Conservation (phyloP, 2,329 filamentous ascomycete genomes). For the Metarhizium guizhouense region DNA sequence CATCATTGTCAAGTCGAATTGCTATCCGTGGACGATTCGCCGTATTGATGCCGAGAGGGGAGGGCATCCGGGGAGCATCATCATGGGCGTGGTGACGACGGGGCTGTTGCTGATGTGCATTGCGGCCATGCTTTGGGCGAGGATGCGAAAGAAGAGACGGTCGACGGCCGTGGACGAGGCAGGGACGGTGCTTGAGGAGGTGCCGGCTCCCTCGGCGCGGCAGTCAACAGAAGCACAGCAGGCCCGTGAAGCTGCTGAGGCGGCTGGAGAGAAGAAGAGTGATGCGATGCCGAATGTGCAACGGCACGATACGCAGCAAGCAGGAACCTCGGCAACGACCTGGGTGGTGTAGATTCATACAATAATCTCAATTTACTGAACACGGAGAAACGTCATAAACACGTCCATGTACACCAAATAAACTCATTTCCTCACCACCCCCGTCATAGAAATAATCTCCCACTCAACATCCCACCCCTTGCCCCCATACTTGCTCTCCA, state of each 20-base stretch:
- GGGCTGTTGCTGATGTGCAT: slow-evolving; percentile 7
- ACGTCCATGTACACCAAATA: no score
- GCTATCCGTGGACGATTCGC: slow-evolving; percentile 24
- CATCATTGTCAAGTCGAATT: slow-evolving; percentile 22
- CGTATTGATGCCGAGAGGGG: slow-evolving; percentile 15
- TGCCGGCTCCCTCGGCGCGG: background rate
- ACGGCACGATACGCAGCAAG: background rate
- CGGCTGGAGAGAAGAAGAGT: background rate
- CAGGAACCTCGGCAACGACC: background rate
- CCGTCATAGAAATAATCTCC: no score
- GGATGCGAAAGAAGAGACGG: slow-evolving; percentile 3
- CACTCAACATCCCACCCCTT: no score
- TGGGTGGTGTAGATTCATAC: background rate
- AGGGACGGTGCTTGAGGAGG: background rate
- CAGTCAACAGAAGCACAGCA: background rate
- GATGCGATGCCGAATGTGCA: background rate
- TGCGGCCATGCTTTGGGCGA: slow-evolving; percentile 7
- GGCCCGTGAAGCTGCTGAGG: background rate
- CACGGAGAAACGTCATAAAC: no score
- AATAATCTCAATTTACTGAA: no score
- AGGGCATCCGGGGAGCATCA: slow-evolving; percentile 5
- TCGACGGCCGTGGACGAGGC: background rate
- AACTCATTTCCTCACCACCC: slow-evolving; percentile 12
- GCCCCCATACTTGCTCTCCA: no score
- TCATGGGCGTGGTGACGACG: slow-evolving; percentile 10